phyloP scores from a whole-genome alignment of 2,329 filamentous ascomycete species.

The Colletotrichum phormii region DNA sequence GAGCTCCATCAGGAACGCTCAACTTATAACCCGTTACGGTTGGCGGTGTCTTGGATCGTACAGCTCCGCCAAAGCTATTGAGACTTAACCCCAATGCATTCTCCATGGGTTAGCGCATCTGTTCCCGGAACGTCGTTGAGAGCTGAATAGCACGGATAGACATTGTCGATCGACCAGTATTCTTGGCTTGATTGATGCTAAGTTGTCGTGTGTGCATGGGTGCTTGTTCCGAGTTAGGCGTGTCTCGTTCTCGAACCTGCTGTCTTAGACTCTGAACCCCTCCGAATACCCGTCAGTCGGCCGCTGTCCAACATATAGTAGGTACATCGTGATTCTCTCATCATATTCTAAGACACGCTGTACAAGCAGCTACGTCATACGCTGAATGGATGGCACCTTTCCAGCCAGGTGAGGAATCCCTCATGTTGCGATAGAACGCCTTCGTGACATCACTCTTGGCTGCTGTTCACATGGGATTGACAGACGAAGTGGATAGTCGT shows the following conservation, averaged over 20 bases:
- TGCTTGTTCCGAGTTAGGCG: neutral
- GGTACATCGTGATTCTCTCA: neutral
- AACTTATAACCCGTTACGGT: neutral
- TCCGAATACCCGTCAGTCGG: neutral
- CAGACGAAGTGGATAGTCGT: neutral
- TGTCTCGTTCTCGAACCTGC: neutral
- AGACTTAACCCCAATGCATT: neutral
- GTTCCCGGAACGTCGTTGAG: neutral
- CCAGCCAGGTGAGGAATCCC: neutral
- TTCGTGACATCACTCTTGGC: neutral
- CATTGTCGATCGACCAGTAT: neutral
- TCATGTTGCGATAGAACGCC: neutral
- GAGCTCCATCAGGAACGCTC: neutral
- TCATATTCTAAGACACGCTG: neutral
- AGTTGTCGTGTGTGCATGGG: too few species aligned
- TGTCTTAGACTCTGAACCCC: neutral
- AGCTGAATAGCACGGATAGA: neutral
- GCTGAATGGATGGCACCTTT: neutral
- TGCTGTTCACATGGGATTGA: neutral
- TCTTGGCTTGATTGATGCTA: neutral
- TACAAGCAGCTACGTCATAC: neutral
- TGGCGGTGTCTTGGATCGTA: neutral
- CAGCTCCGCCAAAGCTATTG: neutral
- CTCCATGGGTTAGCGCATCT: neutral
- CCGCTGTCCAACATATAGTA: neutral